Percentiles rank a stretch among this genome's conserved stretches.
These are phyloP conservation scores for Pilatotrama ljubarskyi DNA, from an alignment of 768 basidiomycete species.

Conservation along the genomic window DNA sequence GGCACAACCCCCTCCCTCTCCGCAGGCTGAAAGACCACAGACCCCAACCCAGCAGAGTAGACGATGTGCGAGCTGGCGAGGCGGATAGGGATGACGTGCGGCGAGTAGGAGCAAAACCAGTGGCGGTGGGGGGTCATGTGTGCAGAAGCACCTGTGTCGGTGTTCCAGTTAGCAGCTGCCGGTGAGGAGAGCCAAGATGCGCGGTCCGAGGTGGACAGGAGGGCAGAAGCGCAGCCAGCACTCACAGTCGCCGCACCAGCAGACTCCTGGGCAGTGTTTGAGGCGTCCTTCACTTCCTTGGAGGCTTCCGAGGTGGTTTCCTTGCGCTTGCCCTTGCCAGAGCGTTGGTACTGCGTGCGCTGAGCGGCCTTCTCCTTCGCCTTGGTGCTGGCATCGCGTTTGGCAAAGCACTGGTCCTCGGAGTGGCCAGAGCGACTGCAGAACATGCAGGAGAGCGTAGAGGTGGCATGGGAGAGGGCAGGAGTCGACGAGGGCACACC, in stretches of 20 bases:
- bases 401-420: constrained; percentile 13
- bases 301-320: not conserved
- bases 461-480: constrained; percentile 1
- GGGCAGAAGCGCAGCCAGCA: constrained; percentile 9
- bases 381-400: constrained; percentile 1
- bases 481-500: not conserved
- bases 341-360: no score
- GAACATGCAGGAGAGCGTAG: constrained; percentile 10
- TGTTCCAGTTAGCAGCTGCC: constrained; percentile 11
- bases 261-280: not conserved
- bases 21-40: not conserved
- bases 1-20: not conserved
- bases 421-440: constrained; percentile 11
- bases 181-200: not conserved
- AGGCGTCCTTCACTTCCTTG: not conserved
- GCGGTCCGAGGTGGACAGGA: constrained; percentile 4
- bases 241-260: not conserved
- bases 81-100: no score
- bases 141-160: constrained; percentile 17
- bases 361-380: constrained; percentile 2
- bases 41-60: not conserved
- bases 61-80: not conserved
- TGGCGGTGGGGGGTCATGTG: constrained; percentile 16
- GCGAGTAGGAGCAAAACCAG: not conserved
- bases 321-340: not conserved